Evolutionary conservation across 1,139 yeast species (phyloP).

Genomic region (Suhomyces coccinellae): DNA sequence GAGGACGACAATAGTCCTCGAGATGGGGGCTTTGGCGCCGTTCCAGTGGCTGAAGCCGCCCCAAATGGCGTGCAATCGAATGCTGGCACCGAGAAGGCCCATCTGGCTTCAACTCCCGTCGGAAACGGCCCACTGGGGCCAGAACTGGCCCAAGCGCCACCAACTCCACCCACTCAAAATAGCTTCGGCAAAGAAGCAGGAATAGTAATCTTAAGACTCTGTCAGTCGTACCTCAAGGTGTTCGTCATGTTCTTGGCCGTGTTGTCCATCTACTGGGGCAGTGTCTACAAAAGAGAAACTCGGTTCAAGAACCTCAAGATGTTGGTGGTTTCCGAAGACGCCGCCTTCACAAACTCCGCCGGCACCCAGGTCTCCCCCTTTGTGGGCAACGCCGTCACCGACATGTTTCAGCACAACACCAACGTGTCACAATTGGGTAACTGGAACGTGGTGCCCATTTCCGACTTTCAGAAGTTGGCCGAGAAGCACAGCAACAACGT

Average conservation of each 20-base stretch:
- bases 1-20: no score
- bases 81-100: background rate
- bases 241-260: conserved; percentile 27
- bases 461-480: conserved; percentile 32
- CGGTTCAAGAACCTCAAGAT: conserved; percentile 43
- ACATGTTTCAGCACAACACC: conserved; percentile 22
- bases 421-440: conserved; percentile 28
- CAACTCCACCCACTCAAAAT: background rate
- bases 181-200: background rate
- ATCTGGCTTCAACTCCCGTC: background rate
- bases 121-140: background rate
- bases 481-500: conserved; percentile 31
- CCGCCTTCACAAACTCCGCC: conserved; percentile 17
- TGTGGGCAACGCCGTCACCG: conserved; percentile 35
- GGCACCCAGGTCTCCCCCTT: conserved; percentile 25
- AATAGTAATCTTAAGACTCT: conserved; percentile 5
- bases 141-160: no score
- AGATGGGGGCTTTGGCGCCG: no score
- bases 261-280: conserved; percentile 63
- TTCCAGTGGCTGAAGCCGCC: background rate
- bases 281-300: conserved; percentile 43
- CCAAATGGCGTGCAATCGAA: background rate
- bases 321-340: conserved; percentile 51
- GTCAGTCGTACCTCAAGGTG: conserved; percentile 18
- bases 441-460: conserved; percentile 39